Base-by-base conservation (phyloP, 2,329 filamentous ascomycete species). In the Diaporthe velutina region DNA sequence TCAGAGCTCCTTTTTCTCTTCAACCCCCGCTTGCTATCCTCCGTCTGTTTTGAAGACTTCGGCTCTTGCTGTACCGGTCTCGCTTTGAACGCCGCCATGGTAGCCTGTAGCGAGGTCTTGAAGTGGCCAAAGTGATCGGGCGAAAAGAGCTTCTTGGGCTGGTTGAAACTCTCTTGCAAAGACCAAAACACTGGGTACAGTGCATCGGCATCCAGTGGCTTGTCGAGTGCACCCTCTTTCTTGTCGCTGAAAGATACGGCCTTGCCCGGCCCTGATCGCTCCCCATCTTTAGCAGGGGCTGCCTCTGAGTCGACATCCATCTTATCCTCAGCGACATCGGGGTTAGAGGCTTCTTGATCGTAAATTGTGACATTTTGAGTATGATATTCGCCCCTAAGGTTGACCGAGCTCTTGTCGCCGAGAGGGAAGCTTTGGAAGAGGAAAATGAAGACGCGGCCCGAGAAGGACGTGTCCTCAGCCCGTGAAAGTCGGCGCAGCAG, bases 371-470 rank as follows among this genome's bases (percentile, higher is more conserved):
- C 91, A 86, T 99, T 99, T 80, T 98, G 97, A 35, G 94, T 91
- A 80, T 99, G 97, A 79, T 97, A 99, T 85, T 98, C 96, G 78
- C 97, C 97, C 70, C 97, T 91, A 52, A 98, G 88, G 81, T 99
- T 99, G 67, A 99, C 97, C 0, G 97, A 98, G 82, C 97, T 98
- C 82, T 96, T 97, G 84, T 99, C 97, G 42, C 96, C 96, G 0
- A 99, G 88, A 1, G 97, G 97, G 80, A 99, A 98, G 83, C 95
- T 98, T 83, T 99, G 97, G 83, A 98, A 99, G 81, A 99, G 91
- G 83, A 98, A 99, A 77, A 99, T 98, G 83, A 98, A 98, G 35
- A 99, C 97, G 52, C 97, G 91, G 22, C 97, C 97, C 81, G 97
- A 99, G 82, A 99, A 99, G 0, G 97, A 95, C 0, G 97, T 97